phyloP scores from a whole-genome alignment of 768 basidiomycete species.

The Suillus ampliporus region DNA sequence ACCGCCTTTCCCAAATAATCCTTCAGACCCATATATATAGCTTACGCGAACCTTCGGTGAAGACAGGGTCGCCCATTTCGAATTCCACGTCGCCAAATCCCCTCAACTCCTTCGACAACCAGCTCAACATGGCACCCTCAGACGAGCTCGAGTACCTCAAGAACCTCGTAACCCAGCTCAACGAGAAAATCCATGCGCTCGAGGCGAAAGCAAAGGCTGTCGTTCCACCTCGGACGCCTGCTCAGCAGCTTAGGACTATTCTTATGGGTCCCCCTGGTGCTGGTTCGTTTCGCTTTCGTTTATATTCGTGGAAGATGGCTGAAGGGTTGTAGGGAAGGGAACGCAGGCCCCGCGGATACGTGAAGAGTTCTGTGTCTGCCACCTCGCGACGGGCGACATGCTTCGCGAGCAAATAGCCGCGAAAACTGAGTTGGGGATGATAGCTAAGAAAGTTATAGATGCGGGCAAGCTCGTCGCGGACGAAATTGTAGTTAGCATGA shows the following conservation, averaged over 20 bases:
- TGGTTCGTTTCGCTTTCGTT: constrained; percentile 56
- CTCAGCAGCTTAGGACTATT: constrained; percentile 85
- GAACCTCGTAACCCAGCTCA: constrained; percentile 85
- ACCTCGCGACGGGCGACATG: constrained; percentile 99
- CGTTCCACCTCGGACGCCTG: constrained; percentile 56
- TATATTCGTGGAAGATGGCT: no score
- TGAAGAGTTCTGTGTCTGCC: constrained; percentile 94
- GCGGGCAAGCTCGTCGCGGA: constrained; percentile 93
- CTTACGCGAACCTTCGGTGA: no score
- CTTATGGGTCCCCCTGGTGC: constrained; percentile 97
- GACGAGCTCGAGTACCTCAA: constrained; percentile 97
- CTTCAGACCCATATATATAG: no score
- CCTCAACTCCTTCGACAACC: no score
- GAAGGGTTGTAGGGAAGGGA: constrained; percentile 77
- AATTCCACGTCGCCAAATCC: background rate
- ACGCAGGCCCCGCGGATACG: constrained; percentile 96
- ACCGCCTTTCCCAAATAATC: constrained; percentile 1
- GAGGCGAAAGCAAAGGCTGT: constrained; percentile 70
- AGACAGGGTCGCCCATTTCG: background rate
- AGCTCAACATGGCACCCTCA: constrained; percentile 56
- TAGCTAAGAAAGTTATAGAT: constrained; percentile 99
- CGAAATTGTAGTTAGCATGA: constrained; percentile 98
- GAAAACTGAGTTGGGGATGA: constrained; percentile 86
- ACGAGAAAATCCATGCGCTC: constrained; percentile 83
- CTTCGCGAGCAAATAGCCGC: constrained; percentile 89